These are phyloP conservation scores for Magnusiomyces magnusii DNA, from an alignment of 1,139 yeast genomes.

Conservation along the genomic window DNA sequence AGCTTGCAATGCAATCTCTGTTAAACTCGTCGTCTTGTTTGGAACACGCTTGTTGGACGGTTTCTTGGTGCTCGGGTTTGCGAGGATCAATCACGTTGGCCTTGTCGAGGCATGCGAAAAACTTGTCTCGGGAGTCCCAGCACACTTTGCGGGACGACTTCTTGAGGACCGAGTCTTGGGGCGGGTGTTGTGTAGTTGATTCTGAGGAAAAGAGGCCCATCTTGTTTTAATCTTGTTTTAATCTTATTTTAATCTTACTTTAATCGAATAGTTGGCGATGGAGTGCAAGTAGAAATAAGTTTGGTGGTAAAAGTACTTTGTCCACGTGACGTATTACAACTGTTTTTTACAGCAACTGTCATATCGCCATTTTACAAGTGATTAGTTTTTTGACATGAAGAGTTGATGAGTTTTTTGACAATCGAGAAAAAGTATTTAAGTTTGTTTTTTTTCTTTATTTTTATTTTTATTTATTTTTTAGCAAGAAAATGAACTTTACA, in stretches of 20 bases:
- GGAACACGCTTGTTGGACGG: conserved; percentile 36
- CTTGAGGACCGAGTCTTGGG: conserved; percentile 26
- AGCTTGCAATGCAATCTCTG: conserved; percentile 51
- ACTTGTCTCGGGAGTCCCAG: conserved; percentile 61
- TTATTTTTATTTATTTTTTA: too few species aligned
- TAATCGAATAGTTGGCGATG: background rate
- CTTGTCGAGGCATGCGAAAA: conserved; percentile 51
- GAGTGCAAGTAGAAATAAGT: background rate
- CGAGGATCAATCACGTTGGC: conserved; percentile 42
- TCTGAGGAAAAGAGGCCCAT: conserved; percentile 17
- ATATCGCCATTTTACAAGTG: background rate
- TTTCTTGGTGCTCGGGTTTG: conserved; percentile 23
- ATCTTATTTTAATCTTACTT: too few species aligned
- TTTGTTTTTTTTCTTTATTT: background rate
- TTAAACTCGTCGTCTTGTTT: conserved; percentile 42
- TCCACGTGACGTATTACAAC: background rate
- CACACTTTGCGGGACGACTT: conserved; percentile 47
- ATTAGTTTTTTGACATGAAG: background rate
- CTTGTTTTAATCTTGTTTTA: too few species aligned
- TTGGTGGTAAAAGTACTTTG: background rate
- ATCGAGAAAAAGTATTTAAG: too few species aligned
- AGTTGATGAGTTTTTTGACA: background rate
- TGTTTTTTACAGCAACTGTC: background rate
- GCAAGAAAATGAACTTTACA: background rate
- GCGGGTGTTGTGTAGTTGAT: conserved; percentile 6